Percentiles rank a stretch among this genome's conserved stretches.
These are phyloP conservation scores for Iberis amara DNA, from an alignment of 441 rosid genomes.

Conservation along the genomic window DNA sequence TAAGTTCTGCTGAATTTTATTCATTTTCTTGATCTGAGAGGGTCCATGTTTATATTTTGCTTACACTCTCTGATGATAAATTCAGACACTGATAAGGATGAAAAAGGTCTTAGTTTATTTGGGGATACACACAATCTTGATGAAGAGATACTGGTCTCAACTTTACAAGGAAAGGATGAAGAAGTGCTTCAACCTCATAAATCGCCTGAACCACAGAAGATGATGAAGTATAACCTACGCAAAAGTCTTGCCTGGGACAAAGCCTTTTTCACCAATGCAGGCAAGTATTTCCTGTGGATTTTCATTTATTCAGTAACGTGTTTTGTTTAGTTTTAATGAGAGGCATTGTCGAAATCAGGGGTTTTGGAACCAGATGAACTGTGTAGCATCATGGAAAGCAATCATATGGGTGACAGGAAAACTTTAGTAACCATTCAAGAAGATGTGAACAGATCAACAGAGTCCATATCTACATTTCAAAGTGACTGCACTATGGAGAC, in stretches of 20 bases:
- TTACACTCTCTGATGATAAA: not conserved
- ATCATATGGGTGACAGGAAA: conserved; percentile 36
- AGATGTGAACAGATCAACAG: conserved; percentile 57
- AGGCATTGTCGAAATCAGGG: conserved; percentile 35
- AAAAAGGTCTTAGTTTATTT: conserved; percentile 1
- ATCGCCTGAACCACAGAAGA: not conserved
- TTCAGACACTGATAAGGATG: conserved; percentile 40
- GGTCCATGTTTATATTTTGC: too few species aligned
- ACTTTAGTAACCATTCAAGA: conserved; percentile 67
- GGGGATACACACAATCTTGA: too few species aligned
- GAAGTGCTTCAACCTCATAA: conserved; percentile 25
- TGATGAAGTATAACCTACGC: conserved; percentile 53
- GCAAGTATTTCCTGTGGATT: not conserved
- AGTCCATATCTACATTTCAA: conserved; percentile 33
- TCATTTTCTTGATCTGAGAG: too few species aligned
- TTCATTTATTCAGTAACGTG: too few species aligned
- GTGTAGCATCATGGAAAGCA: conserved; percentile 59
- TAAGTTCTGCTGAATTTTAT: too few species aligned
- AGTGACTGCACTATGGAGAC: conserved; percentile 48
- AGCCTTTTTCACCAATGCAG: conserved; percentile 86
- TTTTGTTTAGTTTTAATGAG: not conserved
- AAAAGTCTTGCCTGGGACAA: conserved; percentile 91
- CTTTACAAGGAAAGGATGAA: too few species aligned
- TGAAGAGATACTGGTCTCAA: not conserved
- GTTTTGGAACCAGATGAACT: conserved; percentile 80